Conservation (phyloP, 805 yeast species). For the Yarrowia yakushimensis region DNA sequence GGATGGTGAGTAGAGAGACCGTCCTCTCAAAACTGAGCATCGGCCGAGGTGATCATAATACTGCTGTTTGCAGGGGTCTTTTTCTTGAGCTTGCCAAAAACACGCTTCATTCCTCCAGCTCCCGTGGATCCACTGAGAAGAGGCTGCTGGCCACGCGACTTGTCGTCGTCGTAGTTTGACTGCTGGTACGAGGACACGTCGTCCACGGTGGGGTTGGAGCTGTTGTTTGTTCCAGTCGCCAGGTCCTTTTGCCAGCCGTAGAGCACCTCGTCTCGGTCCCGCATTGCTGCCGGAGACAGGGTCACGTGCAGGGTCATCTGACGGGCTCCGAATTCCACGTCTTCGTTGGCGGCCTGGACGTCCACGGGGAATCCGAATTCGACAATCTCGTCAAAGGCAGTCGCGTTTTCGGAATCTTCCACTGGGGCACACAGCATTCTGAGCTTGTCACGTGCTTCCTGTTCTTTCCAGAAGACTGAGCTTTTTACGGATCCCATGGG, state of each 20-base stretch:
- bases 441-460: slow-evolving; percentile 8
- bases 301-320: slow-evolving; percentile 34
- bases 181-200: not conserved
- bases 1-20: not conserved
- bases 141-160: slow-evolving; percentile 1
- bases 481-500: slow-evolving; percentile 16
- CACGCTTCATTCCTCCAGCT: slow-evolving; percentile 19
- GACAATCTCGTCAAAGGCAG: slow-evolving; percentile 31
- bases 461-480: slow-evolving; percentile 4
- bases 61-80: slow-evolving; percentile 19
- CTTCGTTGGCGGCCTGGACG: slow-evolving; percentile 5
- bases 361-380: slow-evolving; percentile 33
- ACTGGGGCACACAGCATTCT: slow-evolving; percentile 10
- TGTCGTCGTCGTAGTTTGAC: not conserved
- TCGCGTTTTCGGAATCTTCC: not conserved
- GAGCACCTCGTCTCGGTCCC: slow-evolving; percentile 33
- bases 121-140: not conserved
- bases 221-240: not conserved
- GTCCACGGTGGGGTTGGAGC: slow-evolving; percentile 19
- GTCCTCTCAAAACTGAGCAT: not conserved
- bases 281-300: slow-evolving; percentile 33
- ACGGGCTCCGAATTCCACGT: slow-evolving; percentile 26
- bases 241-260: slow-evolving; percentile 35
- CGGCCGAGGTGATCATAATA: slow-evolving; percentile 23
- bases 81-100: slow-evolving; percentile 21